These are phyloP conservation scores for Trichoderma atroviride DNA, from an alignment of 2,329 filamentous ascomycete genomes.

Conservation along the genomic window DNA sequence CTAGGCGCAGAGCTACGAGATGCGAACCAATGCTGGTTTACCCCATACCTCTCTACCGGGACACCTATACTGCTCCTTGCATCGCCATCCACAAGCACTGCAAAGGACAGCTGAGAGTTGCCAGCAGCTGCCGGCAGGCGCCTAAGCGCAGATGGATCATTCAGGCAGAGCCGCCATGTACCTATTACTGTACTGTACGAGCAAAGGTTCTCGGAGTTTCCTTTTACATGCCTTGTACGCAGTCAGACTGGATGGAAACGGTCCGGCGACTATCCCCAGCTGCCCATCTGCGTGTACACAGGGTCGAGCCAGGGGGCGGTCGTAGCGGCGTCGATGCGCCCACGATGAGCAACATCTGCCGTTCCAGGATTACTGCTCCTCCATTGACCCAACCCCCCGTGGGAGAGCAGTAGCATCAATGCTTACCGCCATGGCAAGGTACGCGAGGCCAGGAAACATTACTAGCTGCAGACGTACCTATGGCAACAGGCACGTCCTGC, in stretches of 20 bases:
- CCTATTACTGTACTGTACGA: not conserved
- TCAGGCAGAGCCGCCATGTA: not conserved
- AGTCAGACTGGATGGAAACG: not conserved
- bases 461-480: not conserved
- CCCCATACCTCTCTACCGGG: not conserved
- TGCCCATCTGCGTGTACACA: not conserved
- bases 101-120: not conserved
- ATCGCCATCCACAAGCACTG: not conserved
- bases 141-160: not conserved
- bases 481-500: not conserved
- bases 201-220: not conserved
- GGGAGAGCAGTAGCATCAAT: not conserved
- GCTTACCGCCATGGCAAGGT: slow-evolving; percentile 15
- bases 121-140: not conserved
- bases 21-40: not conserved
- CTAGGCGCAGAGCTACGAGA: not conserved
- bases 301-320: slow-evolving; percentile 6
- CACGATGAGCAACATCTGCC: slow-evolving; percentile 35
- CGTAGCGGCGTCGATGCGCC: slow-evolving; percentile 32
- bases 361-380: slow-evolving; percentile 35
- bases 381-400: slow-evolving; percentile 30
- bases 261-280: not conserved
- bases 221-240: not conserved
- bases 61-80: not conserved
- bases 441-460: not conserved